phyloP scores from a whole-genome alignment of 1,284 basidiomycete genomes.

The Retiboletus flavoniger region DNA sequence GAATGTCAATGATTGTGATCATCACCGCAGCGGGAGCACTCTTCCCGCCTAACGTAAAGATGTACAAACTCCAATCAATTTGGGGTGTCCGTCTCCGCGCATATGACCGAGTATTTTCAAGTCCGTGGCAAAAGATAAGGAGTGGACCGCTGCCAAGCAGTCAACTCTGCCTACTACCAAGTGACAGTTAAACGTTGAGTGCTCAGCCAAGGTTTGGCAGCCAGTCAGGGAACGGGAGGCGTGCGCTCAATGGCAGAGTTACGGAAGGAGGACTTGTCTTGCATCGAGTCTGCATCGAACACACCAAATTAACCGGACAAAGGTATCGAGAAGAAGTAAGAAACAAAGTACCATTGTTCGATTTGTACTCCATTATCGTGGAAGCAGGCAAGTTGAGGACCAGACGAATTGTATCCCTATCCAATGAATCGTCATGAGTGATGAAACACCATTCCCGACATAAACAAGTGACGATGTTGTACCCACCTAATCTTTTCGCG shows the following conservation, averaged over 20 bases:
- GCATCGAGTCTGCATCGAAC: slow-evolving; percentile 65
- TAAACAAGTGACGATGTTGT: background rate
- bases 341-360: slow-evolving; percentile 66
- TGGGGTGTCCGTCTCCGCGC: background rate
- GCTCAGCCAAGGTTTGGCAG: background rate
- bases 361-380: slow-evolving; percentile 82
- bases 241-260: slow-evolving; percentile 61
- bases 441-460: background rate
- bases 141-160: slow-evolving; percentile 1
- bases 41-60: slow-evolving; percentile 6
- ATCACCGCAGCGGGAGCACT: background rate
- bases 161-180: slow-evolving; percentile 2
- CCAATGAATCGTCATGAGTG: background rate
- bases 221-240: slow-evolving; percentile 32
- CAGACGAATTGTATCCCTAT: slow-evolving; percentile 66
- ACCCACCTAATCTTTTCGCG: slow-evolving; percentile 72
- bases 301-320: background rate
- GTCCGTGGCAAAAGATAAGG: slow-evolving; percentile 3
- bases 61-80: slow-evolving; percentile 12
- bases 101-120: slow-evolving; percentile 11
- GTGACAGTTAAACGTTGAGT: background rate
- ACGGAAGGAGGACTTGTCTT: slow-evolving; percentile 79
- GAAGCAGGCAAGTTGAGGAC: slow-evolving; percentile 66
- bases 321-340: background rate
- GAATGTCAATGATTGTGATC: slow-evolving; percentile 1